Evolutionary conservation across 208 protist genomes (phyloP), one percentile per base, ranked within the genome.

Genomic region (Acanthamoeba royreba): DNA sequence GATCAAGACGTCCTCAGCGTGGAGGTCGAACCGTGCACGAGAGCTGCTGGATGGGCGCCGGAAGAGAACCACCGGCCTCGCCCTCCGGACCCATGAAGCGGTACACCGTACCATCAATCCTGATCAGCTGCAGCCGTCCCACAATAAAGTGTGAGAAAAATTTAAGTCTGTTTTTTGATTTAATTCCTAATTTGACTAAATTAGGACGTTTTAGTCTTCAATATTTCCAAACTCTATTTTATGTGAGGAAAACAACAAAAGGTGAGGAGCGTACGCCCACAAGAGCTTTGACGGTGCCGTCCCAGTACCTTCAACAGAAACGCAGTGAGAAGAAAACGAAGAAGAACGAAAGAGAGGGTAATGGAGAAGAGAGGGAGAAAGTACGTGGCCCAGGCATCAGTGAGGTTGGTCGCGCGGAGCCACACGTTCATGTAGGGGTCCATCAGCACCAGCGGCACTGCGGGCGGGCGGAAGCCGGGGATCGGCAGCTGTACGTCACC

Each of bases 371-470:
- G n/a, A n/a, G n/a, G n/a, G n/a, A n/a, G n/a, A n/a, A n/a, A n/a
- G 35, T 85, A 66, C 28, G 38, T 52, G n/a, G 94, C 28, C 43
- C 61, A 95, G 45, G 9, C 47, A 49, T 93, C 89, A 31, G 93
- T 92, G 35, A 95, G 83, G 49, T 94, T 66, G 92, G 94, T 72
- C 25, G 22, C 42, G 40, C 66, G 45, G 33, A 74, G 91, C 94
- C 94, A 95, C 0, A 94, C 47, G 49, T 42, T 83, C 33, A 92
- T 74, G 94, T 92, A 95, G 45, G 94, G 94, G 85, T 95, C 94
- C 49, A 69, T 49, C 47, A 95, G 66, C 7, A 94, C 66, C 19
- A 95, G 85, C 90, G 93, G 93, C 66, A 95, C 93, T 28, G 93
- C 46, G 4, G 93, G 93, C 53, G 93, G 91, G 11, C 93, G 81